phyloP scores from a whole-genome alignment of 768 basidiomycete species.

The Favolaschia claudopus region DNA sequence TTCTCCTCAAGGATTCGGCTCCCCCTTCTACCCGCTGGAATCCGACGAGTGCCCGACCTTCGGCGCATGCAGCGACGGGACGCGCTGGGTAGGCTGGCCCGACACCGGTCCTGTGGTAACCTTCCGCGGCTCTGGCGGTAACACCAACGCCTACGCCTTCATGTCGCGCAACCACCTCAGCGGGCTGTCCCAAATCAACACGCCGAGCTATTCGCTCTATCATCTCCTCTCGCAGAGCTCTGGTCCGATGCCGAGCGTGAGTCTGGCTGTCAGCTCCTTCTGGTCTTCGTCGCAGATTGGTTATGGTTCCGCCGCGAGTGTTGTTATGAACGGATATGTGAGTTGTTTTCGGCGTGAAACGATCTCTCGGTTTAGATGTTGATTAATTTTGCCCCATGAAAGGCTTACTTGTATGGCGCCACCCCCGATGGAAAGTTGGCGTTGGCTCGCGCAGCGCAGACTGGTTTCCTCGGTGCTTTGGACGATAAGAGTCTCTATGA shows the following conservation, averaged over 20 bases:
- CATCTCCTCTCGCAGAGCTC: slow-evolving; percentile 8
- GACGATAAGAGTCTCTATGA: slow-evolving; percentile 9
- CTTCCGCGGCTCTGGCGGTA: neutral
- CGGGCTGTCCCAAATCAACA: slow-evolving; percentile 1
- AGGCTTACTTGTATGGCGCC: slow-evolving; percentile 19
- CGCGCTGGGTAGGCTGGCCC: slow-evolving; percentile 26
- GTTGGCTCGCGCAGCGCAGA: slow-evolving; percentile 5
- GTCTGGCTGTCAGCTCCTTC: slow-evolving; percentile 5
- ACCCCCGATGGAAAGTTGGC: slow-evolving; percentile 12
- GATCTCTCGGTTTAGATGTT: neutral
- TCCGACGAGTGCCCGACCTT: slow-evolving; percentile 16
- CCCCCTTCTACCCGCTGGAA: slow-evolving; percentile 16
- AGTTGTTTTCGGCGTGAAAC: neutral
- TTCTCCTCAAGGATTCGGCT: slow-evolving; percentile 10
- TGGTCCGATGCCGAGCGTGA: neutral
- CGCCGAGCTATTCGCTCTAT: slow-evolving; percentile 13
- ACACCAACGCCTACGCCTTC: slow-evolving; percentile 14
- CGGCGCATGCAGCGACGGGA: slow-evolving; percentile 14
- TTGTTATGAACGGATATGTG: slow-evolving; percentile 11
- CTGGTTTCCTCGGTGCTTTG: slow-evolving; percentile 16
- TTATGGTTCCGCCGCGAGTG: slow-evolving; percentile 20
- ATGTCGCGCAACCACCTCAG: slow-evolving; percentile 13
- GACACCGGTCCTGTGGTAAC: slow-evolving; percentile 18
- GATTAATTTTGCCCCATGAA: neutral
- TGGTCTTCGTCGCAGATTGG: slow-evolving; percentile 18